Evolutionary conservation across 208 protist genomes (phyloP).

Genomic region (Porcisia deanei): DNA sequence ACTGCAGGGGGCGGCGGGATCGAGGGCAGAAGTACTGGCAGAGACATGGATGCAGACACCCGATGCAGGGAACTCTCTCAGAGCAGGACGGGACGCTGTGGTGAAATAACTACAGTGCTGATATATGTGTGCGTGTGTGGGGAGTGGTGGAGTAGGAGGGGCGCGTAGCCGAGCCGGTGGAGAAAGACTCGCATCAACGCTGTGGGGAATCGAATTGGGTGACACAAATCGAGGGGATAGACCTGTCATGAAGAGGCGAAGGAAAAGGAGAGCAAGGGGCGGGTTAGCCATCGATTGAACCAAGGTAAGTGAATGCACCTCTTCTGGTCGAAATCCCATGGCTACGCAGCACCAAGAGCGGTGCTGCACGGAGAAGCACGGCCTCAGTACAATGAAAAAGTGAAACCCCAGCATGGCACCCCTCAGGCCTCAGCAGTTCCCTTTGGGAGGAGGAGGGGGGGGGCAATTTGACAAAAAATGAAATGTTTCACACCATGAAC

Average conservation of each 20-base stretch:
- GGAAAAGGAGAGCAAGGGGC: neutral
- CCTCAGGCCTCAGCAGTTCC: neutral
- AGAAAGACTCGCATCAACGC: neutral
- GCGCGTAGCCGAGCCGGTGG: neutral
- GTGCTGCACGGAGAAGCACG: neutral
- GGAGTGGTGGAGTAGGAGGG: neutral
- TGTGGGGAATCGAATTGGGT: neutral
- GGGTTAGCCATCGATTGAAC: neutral
- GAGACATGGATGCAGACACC: slow-evolving; percentile 5
- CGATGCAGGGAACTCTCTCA: neutral
- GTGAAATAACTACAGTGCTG: slow-evolving; percentile 17
- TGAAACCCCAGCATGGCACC: neutral
- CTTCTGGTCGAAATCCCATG: neutral
- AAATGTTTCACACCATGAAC: neutral
- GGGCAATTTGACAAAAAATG: neutral
- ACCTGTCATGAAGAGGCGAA: neutral
- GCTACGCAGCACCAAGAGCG: neutral
- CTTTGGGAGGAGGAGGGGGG: neutral
- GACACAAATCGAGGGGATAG: neutral
- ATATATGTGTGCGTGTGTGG: neutral
- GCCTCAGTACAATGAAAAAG: neutral
- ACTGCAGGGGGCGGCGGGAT: slow-evolving; percentile 9
- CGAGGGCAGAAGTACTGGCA: slow-evolving; percentile 20
- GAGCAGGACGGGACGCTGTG: neutral
- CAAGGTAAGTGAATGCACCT: neutral